Percentiles rank a stretch among this genome's conserved stretches.
Conservation (phyloP, 768 basidiomycete genomes). For the Phlegmacium glaucopus region DNA sequence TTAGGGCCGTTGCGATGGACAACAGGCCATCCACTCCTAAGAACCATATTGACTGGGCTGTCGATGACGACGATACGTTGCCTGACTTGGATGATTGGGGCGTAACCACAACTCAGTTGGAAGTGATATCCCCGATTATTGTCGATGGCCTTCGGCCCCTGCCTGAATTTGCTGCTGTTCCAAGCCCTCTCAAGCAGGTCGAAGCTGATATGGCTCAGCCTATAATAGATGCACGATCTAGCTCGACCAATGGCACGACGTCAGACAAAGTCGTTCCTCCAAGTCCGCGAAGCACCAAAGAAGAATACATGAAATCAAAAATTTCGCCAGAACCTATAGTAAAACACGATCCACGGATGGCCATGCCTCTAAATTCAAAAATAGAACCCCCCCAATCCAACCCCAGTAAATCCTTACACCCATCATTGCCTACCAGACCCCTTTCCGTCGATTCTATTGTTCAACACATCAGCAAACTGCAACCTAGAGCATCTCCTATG, state of each 20-base stretch:
- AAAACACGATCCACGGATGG: background rate
- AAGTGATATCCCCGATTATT: slow-evolving; percentile 65
- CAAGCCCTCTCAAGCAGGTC: slow-evolving; percentile 11
- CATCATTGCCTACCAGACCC: slow-evolving; percentile 48
- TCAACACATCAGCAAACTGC: slow-evolving; percentile 10
- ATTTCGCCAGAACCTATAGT: background rate
- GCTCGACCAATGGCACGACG: no score
- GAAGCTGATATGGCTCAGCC: background rate
- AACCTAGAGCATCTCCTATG: slow-evolving; percentile 20
- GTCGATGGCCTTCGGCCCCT: slow-evolving; percentile 60
- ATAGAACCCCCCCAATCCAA: no score
- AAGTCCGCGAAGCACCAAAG: no score
- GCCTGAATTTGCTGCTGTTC: slow-evolving; percentile 37
- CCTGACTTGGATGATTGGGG: slow-evolving; percentile 89
- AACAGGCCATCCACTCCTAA: slow-evolving; percentile 67
- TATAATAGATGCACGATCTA: background rate
- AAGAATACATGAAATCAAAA: no score
- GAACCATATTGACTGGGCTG: slow-evolving; percentile 87
- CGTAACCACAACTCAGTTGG: slow-evolving; percentile 44
- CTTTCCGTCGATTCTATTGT: slow-evolving; percentile 14
- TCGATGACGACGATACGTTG: slow-evolving; percentile 78
- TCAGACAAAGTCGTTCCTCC: no score
- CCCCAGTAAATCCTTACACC: slow-evolving; percentile 30
- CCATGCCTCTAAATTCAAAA: no score
- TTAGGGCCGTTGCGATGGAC: slow-evolving; percentile 70